Evolutionary conservation across 208 protist species (phyloP).

Genomic region (Trypanosoma melophagium): DNA sequence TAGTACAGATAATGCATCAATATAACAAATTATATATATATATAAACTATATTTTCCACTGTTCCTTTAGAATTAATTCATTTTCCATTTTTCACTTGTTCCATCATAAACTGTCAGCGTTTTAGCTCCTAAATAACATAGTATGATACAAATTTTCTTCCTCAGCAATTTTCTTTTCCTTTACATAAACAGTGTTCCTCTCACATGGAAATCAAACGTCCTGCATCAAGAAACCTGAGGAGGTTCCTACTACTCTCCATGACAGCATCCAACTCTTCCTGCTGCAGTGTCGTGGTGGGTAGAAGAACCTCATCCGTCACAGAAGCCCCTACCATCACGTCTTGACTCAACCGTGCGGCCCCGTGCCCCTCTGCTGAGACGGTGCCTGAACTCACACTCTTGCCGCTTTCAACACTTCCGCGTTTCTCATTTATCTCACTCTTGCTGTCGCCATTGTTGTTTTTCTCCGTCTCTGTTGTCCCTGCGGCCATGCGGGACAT

Average conservation of each 20-base stretch:
- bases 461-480: too few relatives aligned
- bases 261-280: background rate
- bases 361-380: background rate
- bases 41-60: too few relatives aligned
- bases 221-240: slow-evolving; percentile 19
- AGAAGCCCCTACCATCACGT: background rate
- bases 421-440: background rate
- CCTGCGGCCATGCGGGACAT: background rate
- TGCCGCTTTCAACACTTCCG: too few relatives aligned
- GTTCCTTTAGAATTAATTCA: too few relatives aligned
- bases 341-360: background rate
- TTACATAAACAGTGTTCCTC: background rate
- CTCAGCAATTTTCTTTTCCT: background rate
- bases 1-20: too few relatives aligned
- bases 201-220: background rate
- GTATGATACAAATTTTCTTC: too few relatives aligned
- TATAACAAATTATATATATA: too few relatives aligned
- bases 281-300: background rate
- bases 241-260: slow-evolving; percentile 10
- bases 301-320: background rate
- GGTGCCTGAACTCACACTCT: too few relatives aligned
- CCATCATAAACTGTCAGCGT: too few relatives aligned
- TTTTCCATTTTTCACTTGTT: too few relatives aligned
- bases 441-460: too few relatives aligned
- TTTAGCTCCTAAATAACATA: too few relatives aligned